Evolutionary conservation across 2,329 filamentous ascomycete species (phyloP), one percentile per base, ranked within the genome.

Genomic region (Cordyceps cateniannulata): DNA sequence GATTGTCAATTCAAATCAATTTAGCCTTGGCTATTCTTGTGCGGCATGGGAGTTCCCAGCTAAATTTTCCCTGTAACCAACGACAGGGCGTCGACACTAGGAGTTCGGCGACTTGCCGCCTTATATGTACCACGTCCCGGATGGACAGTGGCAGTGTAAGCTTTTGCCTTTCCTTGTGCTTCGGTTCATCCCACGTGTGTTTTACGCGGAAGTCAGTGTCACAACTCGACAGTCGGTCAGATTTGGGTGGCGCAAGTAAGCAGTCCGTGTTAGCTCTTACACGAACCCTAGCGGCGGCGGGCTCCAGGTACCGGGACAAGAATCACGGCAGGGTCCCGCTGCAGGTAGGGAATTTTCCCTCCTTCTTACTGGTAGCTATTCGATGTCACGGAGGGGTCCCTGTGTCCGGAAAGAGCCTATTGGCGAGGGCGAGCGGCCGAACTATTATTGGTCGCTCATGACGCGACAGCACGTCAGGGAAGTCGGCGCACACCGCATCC

Each of bases 241-340:
- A 59, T 59, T 59, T 51, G 35, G 47, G 56, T 48, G 48, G 35
- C 51, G 24, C 38, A 24, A 48, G 49, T 59, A 50, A 59, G 57
- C 57, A 52, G n/a, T 24, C 38, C 48, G 16, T 45, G 47, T 52
- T 53, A 59, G 57, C n/a, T 59, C 57, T 59, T 53, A 59, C 38
- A 24, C 35, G 27, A 45, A 25, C 56, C 38, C 14, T 49, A 27
- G 47, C 56, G 56, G 56, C 47, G 56, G 47, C 47, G 56, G 35
- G 29, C 42, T 59, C 56, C 56, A 59, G 47, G 24, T 24, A 58
- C 22, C 52, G 12, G 14, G 12, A 8, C 20, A 35, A 20, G 9
- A n/a, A 18, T 44, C 24, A 29, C 24, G 24, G 53, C 29, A 38
- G 29, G 14, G 3, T 56, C 42, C 44, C 22, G 27, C 44, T 56